Base-by-base conservation (phyloP, 2,329 filamentous ascomycete species). In the Colletotrichum shisoi region DNA sequence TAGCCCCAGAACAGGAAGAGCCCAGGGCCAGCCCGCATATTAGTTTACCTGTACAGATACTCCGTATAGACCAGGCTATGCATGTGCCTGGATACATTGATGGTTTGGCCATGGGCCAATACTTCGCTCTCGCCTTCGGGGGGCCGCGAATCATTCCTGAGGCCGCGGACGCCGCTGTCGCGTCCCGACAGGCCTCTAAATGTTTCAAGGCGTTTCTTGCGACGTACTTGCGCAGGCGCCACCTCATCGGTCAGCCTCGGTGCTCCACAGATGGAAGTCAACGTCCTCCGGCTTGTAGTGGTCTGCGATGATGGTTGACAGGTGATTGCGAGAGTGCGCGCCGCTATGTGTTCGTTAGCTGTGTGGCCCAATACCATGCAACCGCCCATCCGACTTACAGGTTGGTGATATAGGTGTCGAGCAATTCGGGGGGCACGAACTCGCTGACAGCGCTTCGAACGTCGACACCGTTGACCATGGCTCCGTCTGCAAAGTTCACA, bases 371-470 rank as follows among this genome's bases (percentile, higher is more conserved):
- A 46, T 17, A 12, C 15, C 52, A 39, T 40, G 13, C 6, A 57
- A 27, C 48, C 3, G 70, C 37, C 58, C 31, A 21, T 17, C 6
- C 15, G n/a, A 80, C 82, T 77, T 78, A 84, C 82, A 84, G 69
- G 65, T 97, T 96, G 19, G 93, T 96, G 71, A 96, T 92, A 76
- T 95, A 95, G 39, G 91, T 85, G 77, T 93, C 89, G 44, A 95
- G 85, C 66, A 90, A 79, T 71, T 92, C 90, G 0, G 91, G 87
- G 9, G 91, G 88, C 17, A 97, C 88, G 74, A 94, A 92, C 76
- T 97, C 94, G 59, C 90, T 93, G 21, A 93, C 79, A 12, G 92
- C 92, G 73, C 91, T 94, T 70, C 89, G 87, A 11, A 96, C 87
- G 72, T 92, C 89, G 56, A 95, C 85, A 69, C 89, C 87, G 52